Conservation (phyloP, 116 monocot species). For the Phalaenopsis hybrid region DNA sequence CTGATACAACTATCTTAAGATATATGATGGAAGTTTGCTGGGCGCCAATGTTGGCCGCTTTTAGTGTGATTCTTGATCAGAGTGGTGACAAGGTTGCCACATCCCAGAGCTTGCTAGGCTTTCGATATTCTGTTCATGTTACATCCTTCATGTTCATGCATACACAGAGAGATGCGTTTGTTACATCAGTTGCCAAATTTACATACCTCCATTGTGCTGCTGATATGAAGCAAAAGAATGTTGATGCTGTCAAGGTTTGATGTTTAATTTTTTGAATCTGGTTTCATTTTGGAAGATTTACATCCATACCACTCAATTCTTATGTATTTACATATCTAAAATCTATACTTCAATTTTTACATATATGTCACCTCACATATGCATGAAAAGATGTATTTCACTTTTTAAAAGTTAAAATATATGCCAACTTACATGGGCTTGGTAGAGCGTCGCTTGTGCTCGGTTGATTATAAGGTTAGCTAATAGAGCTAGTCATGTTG, state of each 20-base stretch:
- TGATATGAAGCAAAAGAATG: slow-evolving; percentile 99
- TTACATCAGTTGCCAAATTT: slow-evolving; percentile 97
- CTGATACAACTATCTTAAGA: slow-evolving; percentile 75
- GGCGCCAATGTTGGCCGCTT: slow-evolving; percentile 99
- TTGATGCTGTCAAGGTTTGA: slow-evolving; percentile 93
- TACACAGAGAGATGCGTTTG: slow-evolving; percentile 98
- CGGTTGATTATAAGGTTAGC: too few relatives aligned
- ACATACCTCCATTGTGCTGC: slow-evolving; percentile 91
- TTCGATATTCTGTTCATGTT: slow-evolving; percentile 87
- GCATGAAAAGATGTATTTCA: too few relatives aligned
- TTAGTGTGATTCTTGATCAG: slow-evolving; percentile 95
- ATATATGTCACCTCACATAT: too few relatives aligned
- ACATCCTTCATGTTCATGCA: slow-evolving; percentile 96
- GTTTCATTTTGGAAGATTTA: not conserved
- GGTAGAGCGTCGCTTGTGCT: too few relatives aligned
- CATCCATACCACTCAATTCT: too few relatives aligned
- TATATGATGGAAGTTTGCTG: slow-evolving; percentile 97
- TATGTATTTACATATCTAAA: too few relatives aligned
- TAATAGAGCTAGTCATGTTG: too few relatives aligned
- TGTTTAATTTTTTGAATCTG: not conserved
- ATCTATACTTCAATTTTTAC: too few relatives aligned
- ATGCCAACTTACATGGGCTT: too few relatives aligned
- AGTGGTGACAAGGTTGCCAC: slow-evolving; percentile 77
- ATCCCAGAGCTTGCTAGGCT: slow-evolving; percentile 72
- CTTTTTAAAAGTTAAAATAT: too few relatives aligned